phyloP scores from a whole-genome alignment of 345 rosid genomes.

The Hibiscus syriacus region DNA sequence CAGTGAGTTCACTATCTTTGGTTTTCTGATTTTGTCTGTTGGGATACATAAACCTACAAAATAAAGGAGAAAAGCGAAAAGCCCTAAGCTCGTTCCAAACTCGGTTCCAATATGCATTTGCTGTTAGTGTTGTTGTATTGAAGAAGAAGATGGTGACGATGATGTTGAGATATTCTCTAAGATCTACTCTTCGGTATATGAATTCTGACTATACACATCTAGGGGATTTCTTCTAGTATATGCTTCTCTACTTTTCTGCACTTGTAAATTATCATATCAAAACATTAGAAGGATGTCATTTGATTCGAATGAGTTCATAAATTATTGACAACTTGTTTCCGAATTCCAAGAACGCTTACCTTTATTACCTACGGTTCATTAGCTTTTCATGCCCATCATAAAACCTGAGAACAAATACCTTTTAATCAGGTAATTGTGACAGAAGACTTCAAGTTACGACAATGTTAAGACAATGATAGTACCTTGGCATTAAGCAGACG shows the following conservation, averaged over 20 bases:
- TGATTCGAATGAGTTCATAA: neutral
- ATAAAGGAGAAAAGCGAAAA: constrained; percentile 4
- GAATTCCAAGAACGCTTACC: constrained; percentile 19
- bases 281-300: neutral
- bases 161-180: constrained; percentile 25
- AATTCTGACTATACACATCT: constrained; percentile 55
- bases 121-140: constrained; percentile 50
- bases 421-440: neutral
- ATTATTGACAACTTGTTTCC: neutral
- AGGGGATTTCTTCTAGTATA: constrained; percentile 37
- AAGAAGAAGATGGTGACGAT: constrained; percentile 27
- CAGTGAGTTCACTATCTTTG: constrained; percentile 6
- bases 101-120: constrained; percentile 38
- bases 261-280: neutral
- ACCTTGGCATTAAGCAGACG: constrained; percentile 30
- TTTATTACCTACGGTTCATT: constrained; percentile 42
- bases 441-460: constrained; percentile 2
- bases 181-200: constrained; percentile 41
- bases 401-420: constrained; percentile 33
- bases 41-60: constrained; percentile 28
- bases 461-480: constrained; percentile 5
- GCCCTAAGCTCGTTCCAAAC: constrained; percentile 33
- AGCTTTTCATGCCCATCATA: constrained; percentile 32
- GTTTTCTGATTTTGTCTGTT: constrained; percentile 23
- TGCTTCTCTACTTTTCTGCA: constrained; percentile 74